Evolutionary conservation across 2,329 filamentous ascomycete species (phyloP).

Genomic region (Fusarium pseudonygamai): DNA sequence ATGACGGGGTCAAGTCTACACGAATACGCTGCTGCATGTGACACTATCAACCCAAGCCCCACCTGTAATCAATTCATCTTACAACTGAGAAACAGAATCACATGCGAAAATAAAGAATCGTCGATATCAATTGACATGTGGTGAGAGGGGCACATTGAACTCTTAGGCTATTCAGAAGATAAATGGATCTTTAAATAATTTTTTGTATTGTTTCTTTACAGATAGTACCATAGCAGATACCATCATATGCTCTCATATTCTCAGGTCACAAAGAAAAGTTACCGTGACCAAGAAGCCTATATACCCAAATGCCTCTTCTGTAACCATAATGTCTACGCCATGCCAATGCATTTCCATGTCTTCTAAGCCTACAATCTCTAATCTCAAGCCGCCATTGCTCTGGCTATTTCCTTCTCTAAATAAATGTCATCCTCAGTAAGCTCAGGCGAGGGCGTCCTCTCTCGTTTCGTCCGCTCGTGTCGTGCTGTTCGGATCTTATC

Average conservation of each 20-base stretch:
- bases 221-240: conserved; percentile 7
- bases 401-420: conserved; percentile 31
- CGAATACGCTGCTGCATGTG: conserved; percentile 34
- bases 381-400: conserved; percentile 35
- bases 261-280: neutral
- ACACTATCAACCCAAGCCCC: conserved; percentile 11
- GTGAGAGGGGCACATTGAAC: neutral
- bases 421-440: conserved; percentile 23
- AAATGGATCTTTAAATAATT: neutral
- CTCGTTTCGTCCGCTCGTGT: conserved; percentile 11
- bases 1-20: conserved; percentile 18
- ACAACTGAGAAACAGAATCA: conserved; percentile 4
- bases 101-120: conserved; percentile 11
- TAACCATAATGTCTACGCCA: conserved; percentile 11
- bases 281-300: neutral
- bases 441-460: conserved; percentile 14
- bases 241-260: conserved; percentile 1
- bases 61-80: neutral
- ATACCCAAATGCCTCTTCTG: conserved; percentile 2
- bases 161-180: neutral
- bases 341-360: conserved; percentile 1
- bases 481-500: neutral
- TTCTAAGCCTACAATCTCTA: conserved; percentile 2
- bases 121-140: neutral
- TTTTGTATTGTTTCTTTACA: conserved; percentile 7